Evolutionary conservation across 345 rosid genomes (phyloP).

Genomic region (Geranium brycei): DNA sequence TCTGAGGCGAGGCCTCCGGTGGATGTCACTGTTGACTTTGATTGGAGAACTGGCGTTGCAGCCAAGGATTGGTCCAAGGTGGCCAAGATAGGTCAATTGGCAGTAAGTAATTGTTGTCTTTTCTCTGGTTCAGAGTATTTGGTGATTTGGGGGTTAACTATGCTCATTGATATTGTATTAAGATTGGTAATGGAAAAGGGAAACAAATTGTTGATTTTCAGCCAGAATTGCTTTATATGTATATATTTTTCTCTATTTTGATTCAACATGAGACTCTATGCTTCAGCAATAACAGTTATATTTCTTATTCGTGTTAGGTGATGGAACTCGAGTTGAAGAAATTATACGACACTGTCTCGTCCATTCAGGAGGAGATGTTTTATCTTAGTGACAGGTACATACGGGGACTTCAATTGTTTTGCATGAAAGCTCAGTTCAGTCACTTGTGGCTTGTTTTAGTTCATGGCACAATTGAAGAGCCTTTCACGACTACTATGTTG

Average conservation of each 20-base stretch:
- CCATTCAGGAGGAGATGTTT: conserved; percentile 75
- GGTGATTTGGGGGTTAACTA: neutral
- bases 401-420: neutral
- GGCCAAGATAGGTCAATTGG: conserved; percentile 86
- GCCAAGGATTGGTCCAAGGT: conserved; percentile 71
- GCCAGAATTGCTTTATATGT: neutral
- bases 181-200: neutral
- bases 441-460: neutral
- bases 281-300: neutral
- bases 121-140: neutral
- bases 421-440: neutral
- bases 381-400: conserved; percentile 73
- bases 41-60: conserved; percentile 74
- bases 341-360: conserved; percentile 47
- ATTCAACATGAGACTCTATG: neutral
- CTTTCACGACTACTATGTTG: neutral
- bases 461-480: neutral
- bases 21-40: conserved; percentile 62
- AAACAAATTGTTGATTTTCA: neutral
- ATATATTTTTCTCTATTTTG: neutral
- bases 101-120: conserved; percentile 33
- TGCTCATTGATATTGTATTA: neutral
- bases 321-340: conserved; percentile 86
- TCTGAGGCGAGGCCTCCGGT: conserved; percentile 43
- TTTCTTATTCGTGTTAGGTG: conserved; percentile 21